Base-by-base conservation (phyloP, 331 rosid species). In the Rosa hybrid region DNA sequence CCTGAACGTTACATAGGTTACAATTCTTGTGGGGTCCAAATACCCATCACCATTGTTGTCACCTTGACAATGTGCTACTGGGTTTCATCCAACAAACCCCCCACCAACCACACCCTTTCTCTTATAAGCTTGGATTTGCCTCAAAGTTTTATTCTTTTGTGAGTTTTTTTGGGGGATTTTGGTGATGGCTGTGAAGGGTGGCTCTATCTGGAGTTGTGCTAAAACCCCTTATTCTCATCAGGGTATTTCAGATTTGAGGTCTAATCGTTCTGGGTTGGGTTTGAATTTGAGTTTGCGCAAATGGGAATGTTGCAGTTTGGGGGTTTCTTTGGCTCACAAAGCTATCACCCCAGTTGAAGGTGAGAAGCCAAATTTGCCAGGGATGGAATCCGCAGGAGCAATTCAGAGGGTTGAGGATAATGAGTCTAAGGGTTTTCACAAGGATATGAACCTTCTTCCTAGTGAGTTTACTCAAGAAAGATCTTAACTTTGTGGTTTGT, bases 261-360 rank as follows among this genome's bases (percentile, higher is more conserved):
- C 78, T 48, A 45, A 63, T 4, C 76, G 59, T 81, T 78, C 65
- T 77, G 72, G 80, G 62, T 20, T 50, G 68, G 75, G 77, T 83
- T 56, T 78, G 71, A 87, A 81, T 84, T 68, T 77, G 80, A 90
- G 81, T 76, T 77, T 69, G 70, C 63, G 86, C 44, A 87, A 83
- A 60, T 91, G 93, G 97, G 89, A 91, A 76, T 82, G 87, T 83
- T 75, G 81, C 53, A 59, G 84, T 72, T 45, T 90, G 77, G 78
- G 71, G 60, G 41, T 63, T 18, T 83, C 77, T 82, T 83, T 82
- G 41, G 86, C 93, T 81, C 91, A 84, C 71, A 86, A 76, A 87
- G 94, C 93, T 57, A 65, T 67, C 23, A 92, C 88, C 82, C 85
- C 91, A 34, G 90, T 94, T 83, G 94, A 87, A 77, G 97, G 86